Percentiles rank a stretch among this genome's conserved stretches.
These are phyloP conservation scores for Cercospora nicotianae DNA, from an alignment of 2,329 filamentous ascomycete species.

Conservation along the genomic window DNA sequence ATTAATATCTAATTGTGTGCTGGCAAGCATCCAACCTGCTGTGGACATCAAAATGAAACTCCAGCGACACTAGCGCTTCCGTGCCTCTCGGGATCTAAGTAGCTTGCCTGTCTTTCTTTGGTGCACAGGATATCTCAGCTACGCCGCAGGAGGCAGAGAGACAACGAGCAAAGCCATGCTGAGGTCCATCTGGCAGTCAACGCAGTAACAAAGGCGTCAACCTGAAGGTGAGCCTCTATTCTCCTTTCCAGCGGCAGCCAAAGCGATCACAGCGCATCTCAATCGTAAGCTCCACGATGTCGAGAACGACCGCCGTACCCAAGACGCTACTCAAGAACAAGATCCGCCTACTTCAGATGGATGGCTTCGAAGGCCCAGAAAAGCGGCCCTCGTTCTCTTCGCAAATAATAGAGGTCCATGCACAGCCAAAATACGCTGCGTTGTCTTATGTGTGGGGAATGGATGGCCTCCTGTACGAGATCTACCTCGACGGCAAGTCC, in stretches of 20 bases:
- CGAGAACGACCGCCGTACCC: neutral
- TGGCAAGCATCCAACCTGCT: neutral
- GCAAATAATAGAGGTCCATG: neutral
- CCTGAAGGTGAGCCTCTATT: neutral
- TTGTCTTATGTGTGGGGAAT: neutral
- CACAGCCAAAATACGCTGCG: neutral
- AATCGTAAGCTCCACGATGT: neutral
- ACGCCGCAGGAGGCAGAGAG: neutral
- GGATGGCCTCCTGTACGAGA: neutral
- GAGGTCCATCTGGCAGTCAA: neutral
- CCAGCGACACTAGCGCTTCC: neutral
- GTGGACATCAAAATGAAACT: neutral
- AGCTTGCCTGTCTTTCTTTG: neutral
- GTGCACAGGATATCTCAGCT: neutral
- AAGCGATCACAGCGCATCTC: neutral
- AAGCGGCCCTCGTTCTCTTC: neutral
- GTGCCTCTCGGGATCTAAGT: neutral
- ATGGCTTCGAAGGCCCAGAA: neutral
- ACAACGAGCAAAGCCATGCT: neutral
- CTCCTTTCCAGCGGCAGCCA: no score
- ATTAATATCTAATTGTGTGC: no score
- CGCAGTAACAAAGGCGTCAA: neutral
- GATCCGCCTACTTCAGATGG: neutral
- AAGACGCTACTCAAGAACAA: neutral
- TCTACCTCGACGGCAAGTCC: neutral